A percentile compares a stretch with the other conserved stretches of the same genome.
Conservation (phyloP, 345 rosid species). For the Hibiscus trionum region DNA sequence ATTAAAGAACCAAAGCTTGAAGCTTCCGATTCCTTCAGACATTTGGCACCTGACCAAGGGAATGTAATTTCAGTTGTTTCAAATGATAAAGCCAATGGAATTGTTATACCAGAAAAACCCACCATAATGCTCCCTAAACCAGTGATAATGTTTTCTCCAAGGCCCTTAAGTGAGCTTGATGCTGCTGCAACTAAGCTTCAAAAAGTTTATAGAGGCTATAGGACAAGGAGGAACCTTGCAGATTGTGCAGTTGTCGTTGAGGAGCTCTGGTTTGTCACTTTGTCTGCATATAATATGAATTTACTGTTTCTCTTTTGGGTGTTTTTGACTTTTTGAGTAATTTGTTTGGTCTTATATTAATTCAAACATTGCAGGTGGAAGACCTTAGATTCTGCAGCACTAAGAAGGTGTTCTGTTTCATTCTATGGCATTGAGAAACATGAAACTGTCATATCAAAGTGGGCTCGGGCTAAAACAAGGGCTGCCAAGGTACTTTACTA, state of each 20-base stretch:
- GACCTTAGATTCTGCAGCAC: constrained; percentile 52
- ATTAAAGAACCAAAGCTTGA: constrained; percentile 8
- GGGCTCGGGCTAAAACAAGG: constrained; percentile 54
- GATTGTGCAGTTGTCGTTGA: constrained; percentile 71
- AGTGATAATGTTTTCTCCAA: constrained; percentile 42
- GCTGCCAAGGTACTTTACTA: constrained; percentile 48
- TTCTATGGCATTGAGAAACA: constrained; percentile 47
- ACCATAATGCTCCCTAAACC: constrained; percentile 38
- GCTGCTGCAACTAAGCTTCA: constrained; percentile 51
- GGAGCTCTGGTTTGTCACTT: constrained; percentile 47
- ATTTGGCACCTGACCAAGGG: constrained; percentile 7
- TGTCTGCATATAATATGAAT: constrained; percentile 15
- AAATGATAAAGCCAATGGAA: constrained; percentile 17
- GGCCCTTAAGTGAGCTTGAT: constrained; percentile 49
- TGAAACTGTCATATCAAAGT: constrained; percentile 52
- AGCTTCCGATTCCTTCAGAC: constrained; percentile 3
- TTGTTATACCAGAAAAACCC: constrained; percentile 33
- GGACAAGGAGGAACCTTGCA: constrained; percentile 54
- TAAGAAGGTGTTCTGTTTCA: constrained; percentile 41
- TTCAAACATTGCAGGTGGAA: constrained; percentile 45
- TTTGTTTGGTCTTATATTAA: constrained; percentile 1
- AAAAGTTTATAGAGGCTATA: constrained; percentile 41
- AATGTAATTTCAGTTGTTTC: constrained; percentile 12
- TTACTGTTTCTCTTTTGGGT: not conserved
- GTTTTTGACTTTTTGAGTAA: not conserved